Evolutionary conservation across 2,329 filamentous ascomycete species (phyloP).

Genomic region (Dothideomycetes sp.): DNA sequence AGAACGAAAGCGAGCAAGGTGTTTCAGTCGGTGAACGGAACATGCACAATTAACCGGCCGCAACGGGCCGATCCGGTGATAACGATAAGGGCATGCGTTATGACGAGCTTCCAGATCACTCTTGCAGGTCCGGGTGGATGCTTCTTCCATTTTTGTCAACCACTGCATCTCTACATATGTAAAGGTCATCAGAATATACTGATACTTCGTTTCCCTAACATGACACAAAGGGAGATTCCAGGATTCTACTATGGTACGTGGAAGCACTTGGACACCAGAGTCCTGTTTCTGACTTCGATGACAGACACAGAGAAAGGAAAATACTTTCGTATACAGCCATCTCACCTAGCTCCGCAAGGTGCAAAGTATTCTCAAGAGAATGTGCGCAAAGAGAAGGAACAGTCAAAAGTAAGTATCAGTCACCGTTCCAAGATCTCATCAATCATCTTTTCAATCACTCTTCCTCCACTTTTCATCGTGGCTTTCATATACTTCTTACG

Average conservation of each 20-base stretch:
- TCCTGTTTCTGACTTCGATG: background rate
- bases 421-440: background rate
- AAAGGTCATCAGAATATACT: too few species aligned
- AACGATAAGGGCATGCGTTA: too few species aligned
- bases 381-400: constrained; percentile 28
- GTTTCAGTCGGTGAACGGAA: too few species aligned
- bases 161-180: too few species aligned
- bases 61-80: too few species aligned
- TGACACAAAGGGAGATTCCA: constrained; percentile 21
- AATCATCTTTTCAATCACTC: background rate
- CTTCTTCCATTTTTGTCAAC: too few species aligned
- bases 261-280: background rate
- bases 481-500: background rate
- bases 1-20: too few species aligned
- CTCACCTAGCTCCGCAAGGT: constrained; percentile 26
- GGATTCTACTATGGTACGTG: constrained; percentile 38
- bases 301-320: constrained; percentile 38
- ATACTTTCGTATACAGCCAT: constrained; percentile 40
- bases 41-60: too few species aligned
- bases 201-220: background rate
- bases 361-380: constrained; percentile 35
- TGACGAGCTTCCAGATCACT: too few species aligned
- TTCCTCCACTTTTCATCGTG: background rate
- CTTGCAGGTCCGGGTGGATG: too few species aligned
- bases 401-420: constrained; percentile 22